Evolutionary conservation across 2,329 filamentous ascomycete species (phyloP).

Genomic region (Raffaelea albimanens): DNA sequence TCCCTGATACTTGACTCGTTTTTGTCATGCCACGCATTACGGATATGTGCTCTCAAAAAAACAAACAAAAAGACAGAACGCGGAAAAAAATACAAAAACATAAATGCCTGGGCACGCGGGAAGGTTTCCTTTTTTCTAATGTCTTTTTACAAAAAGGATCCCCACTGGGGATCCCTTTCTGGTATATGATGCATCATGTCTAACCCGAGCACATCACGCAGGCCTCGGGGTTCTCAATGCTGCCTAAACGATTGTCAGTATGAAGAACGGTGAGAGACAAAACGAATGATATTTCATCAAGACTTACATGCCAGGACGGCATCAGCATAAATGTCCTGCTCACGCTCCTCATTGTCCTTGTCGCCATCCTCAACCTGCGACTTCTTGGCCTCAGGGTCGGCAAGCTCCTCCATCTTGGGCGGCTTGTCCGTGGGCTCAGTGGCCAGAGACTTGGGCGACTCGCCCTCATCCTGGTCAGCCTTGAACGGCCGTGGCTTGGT

Average conservation of each 20-base stretch:
- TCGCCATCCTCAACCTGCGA: constrained; percentile 65
- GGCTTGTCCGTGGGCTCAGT: constrained; percentile 56
- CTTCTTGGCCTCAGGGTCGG: constrained; percentile 44
- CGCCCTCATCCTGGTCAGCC: constrained; percentile 67
- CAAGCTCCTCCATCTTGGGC: constrained; percentile 55
- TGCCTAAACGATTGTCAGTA: constrained; percentile 46
- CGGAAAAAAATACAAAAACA: neutral
- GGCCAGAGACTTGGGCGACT: constrained; percentile 68
- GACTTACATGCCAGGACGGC: constrained; percentile 76
- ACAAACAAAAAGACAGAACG: neutral
- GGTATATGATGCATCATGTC: constrained; percentile 11
- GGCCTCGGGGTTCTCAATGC: constrained; percentile 91
- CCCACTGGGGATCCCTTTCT: constrained; percentile 4
- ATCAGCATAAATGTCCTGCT: constrained; percentile 92
- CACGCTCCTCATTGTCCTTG: constrained; percentile 61
- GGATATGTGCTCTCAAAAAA: no score
- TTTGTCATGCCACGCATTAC: no score
- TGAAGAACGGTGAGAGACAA: neutral
- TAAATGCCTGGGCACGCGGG: neutral
- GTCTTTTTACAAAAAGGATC: constrained; percentile 8
- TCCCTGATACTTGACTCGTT: no score
- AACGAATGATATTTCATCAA: neutral
- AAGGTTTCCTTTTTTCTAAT: neutral
- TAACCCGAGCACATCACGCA: constrained; percentile 98
- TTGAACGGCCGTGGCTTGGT: constrained; percentile 60